Conservation (phyloP, 2,329 filamentous ascomycete genomes). For the Graphiopsis chlorocephala region DNA sequence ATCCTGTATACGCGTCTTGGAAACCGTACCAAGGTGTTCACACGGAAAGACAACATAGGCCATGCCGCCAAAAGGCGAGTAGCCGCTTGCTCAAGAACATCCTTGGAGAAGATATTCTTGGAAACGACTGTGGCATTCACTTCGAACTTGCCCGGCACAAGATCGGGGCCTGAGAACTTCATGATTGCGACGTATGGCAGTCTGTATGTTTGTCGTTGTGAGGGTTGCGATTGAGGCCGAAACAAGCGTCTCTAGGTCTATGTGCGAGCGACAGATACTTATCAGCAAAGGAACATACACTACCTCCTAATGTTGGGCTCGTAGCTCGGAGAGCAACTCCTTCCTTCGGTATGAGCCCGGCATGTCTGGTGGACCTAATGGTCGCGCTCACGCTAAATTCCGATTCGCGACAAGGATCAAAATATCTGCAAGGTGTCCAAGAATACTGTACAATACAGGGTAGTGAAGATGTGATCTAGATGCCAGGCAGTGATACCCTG, state of each 20-base stretch:
- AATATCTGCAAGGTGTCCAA: neutral
- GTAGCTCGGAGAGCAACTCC: neutral
- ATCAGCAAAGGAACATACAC: neutral
- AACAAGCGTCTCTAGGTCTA: neutral
- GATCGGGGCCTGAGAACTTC: conserved; percentile 1
- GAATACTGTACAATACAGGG: neutral
- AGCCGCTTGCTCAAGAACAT: neutral
- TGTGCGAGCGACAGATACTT: neutral
- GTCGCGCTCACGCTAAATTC: neutral
- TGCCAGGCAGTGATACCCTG: neutral
- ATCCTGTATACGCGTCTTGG: neutral
- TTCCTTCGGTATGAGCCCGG: neutral
- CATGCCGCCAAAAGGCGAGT: neutral
- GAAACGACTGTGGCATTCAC: neutral
- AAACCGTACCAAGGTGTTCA: neutral
- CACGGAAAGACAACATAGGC: neutral
- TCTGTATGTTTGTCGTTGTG: neutral
- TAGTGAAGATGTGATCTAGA: neutral
- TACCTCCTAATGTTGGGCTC: neutral
- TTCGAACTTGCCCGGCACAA: neutral
- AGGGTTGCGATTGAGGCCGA: neutral
- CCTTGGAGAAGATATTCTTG: neutral
- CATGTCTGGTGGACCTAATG: neutral
- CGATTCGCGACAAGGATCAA: neutral
- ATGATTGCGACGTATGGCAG: neutral